Percentiles rank a stretch among this genome's conserved stretches.
phyloP scores from a whole-genome alignment of 495 filamentous ascomycete genomes.

The Talaromyces ruber region DNA sequence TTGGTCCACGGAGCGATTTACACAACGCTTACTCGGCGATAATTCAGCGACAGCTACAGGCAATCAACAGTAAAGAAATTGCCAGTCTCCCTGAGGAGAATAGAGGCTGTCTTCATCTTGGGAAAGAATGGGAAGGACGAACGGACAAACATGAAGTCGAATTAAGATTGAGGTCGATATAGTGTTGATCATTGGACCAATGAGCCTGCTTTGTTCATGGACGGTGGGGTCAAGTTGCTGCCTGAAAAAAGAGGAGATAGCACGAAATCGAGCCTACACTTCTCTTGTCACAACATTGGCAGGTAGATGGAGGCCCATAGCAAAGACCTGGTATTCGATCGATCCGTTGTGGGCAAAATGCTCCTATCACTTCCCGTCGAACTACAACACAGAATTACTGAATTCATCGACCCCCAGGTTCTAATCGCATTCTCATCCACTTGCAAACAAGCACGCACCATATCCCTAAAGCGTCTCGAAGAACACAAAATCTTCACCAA shows the following conservation, averaged over 20 bases:
- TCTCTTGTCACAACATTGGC: background rate
- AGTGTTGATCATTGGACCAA: background rate
- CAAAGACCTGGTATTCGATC: background rate
- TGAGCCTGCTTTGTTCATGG: background rate
- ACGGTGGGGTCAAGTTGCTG: background rate
- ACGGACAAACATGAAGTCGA: background rate
- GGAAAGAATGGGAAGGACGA: too few species aligned
- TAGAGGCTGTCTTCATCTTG: background rate
- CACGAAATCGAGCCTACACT: background rate
- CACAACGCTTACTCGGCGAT: constrained; percentile 2
- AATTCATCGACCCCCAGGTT: background rate
- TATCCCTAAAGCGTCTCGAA: background rate
- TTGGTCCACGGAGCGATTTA: constrained; percentile 14
- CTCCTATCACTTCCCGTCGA: background rate
- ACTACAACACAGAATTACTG: background rate
- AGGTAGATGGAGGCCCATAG: background rate
- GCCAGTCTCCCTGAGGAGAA: constrained; percentile 3
- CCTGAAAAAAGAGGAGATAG: background rate
- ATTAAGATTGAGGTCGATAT: background rate
- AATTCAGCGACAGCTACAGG: constrained; percentile 6
- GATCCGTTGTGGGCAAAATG: background rate
- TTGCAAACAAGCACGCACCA: background rate
- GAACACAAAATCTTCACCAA: background rate
- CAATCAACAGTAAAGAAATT: constrained; percentile 17
- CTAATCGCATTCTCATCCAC: background rate